Evolutionary conservation across 148 eudicot genomes (phyloP), one percentile per base, ranked within the genome.

Genomic region (Chenopodium album): DNA sequence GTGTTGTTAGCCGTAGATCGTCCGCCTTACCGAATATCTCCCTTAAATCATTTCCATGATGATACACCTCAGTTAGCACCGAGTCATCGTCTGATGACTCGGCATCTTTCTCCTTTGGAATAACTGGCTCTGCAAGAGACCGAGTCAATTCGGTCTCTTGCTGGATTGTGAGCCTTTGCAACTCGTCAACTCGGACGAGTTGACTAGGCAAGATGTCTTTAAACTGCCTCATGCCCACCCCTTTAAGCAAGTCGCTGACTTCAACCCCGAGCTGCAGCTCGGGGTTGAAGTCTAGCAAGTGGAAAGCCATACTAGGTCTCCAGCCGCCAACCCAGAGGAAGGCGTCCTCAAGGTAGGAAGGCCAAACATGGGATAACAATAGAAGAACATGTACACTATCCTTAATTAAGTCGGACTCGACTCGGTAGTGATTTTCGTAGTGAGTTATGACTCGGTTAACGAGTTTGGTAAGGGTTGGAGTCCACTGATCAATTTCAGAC

Each of bases 321-420:
- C 95, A 93, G 19, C 95, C 95, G 1, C 92, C 94, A 50, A 90
- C 85, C 97, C 95, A 92, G 1, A 89, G 85, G 79, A 89, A 89
- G 2, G 97, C 89, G 20, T 88, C 83, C 78, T 93, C 94, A 12
- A 93, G 88, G 1, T 80, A 66, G 71, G 88, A 88, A 17, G 82
- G 78, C 97, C 95, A 93, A 0, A 90, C 31, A 0, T 95, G 93
- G 4, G 87, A 79, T n/a, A 90, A 79, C 77, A 89, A 82, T 20
- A 84, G 26, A 6, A 90, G 48, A 6, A 87, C 88, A 89, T 86
- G 37, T 3, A 89, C 87, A 22, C 89, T 84, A 4, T 31, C 82
- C 34, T 62, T 71, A 9, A 84, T 85, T 71, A 82, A 82, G 14
- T 73, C 54, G 9, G 90, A 83, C 73, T 91, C 91, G 22, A 71